Base-by-base conservation (phyloP, 306 rosid genomes). In the Astragalus membranaceus region DNA sequence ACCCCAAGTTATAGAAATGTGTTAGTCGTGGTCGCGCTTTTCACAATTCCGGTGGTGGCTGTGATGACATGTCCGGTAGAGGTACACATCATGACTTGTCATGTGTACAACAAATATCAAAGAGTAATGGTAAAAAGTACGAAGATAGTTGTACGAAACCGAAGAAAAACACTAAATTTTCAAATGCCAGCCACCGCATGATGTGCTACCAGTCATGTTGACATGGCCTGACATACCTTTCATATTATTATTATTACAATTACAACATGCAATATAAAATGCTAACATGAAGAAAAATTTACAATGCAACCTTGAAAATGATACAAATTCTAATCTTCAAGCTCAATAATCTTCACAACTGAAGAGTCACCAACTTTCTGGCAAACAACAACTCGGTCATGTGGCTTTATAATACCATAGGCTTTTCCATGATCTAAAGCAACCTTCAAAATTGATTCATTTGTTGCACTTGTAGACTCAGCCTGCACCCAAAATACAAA, bases 331-430 rank as follows among this genome's bases (percentile, higher is more conserved):
- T 80, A 92, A 55, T 89, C 94, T 73, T 89, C 91, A 17, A 92
- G 97, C 87, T 92, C 97, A 29, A 92, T 84, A 33, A 92, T 92
- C 92, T 92, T 89, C 78, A 92, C 96, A 54, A 92, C 88, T 12
- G 96, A 85, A 26, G 97, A 75, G 76, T 92, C 97, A 9, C 94
- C 97, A 23, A 92, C 88, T 82, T 92, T 92, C 83, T 92, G 97
- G 82, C 97, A 92, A 39, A 92, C 85, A 42, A 92, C 97, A 12
- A 92, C 87, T 9, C 97, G 91, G 64, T 92, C 97, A 17, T 89
- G 97, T 9, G 97, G 80, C 82, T 88, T 92, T 17, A 92, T 64
- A 10, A 92, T 85, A 42, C 94, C 96, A 0, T 71, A 64, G 37
- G 85, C 80, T 81, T 88, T 92, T 67, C 97, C 97, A 66, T 89